Evolutionary conservation across 306 rosid genomes (phyloP).

Genomic region (Quercus suber): DNA sequence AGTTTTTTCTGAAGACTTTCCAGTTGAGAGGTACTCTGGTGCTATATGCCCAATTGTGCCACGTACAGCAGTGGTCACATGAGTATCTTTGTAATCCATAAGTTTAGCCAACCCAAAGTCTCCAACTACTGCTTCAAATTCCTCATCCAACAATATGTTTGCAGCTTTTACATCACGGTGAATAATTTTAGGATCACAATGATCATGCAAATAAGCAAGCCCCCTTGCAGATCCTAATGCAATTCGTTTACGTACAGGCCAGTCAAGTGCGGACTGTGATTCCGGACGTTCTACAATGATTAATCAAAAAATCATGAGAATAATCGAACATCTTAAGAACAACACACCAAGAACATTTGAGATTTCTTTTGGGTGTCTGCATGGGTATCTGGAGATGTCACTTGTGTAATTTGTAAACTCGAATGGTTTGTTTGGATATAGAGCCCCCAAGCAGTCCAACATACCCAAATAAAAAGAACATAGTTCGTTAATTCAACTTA

Average conservation of each 20-base stretch:
- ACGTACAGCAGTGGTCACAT: constrained; percentile 88
- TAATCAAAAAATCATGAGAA: constrained; percentile 2
- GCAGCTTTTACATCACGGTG: constrained; percentile 98
- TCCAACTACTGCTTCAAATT: constrained; percentile 93
- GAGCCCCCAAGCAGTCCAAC: neutral
- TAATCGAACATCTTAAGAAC: neutral
- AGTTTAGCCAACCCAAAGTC: constrained; percentile 92
- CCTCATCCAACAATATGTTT: constrained; percentile 86
- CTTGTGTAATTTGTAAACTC: neutral
- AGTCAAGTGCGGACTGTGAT: constrained; percentile 56
- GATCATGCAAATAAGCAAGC: constrained; percentile 92
- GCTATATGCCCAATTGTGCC: constrained; percentile 96
- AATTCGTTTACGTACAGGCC: constrained; percentile 61
- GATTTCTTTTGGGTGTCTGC: neutral
- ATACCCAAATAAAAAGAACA: neutral
- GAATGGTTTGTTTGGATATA: neutral
- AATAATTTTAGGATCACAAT: constrained; percentile 93
- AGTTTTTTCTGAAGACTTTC: constrained; percentile 90
- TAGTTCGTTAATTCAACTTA: neutral
- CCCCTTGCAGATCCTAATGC: constrained; percentile 93
- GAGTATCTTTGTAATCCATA: constrained; percentile 93
- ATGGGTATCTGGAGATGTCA: neutral
- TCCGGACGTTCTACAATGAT: constrained; percentile 58
- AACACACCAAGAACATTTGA: neutral
- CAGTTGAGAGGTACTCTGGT: constrained; percentile 93